These are phyloP conservation scores for Chaetomium globosum DNA, from an alignment of 2,329 filamentous ascomycete species.

Conservation along the genomic window DNA sequence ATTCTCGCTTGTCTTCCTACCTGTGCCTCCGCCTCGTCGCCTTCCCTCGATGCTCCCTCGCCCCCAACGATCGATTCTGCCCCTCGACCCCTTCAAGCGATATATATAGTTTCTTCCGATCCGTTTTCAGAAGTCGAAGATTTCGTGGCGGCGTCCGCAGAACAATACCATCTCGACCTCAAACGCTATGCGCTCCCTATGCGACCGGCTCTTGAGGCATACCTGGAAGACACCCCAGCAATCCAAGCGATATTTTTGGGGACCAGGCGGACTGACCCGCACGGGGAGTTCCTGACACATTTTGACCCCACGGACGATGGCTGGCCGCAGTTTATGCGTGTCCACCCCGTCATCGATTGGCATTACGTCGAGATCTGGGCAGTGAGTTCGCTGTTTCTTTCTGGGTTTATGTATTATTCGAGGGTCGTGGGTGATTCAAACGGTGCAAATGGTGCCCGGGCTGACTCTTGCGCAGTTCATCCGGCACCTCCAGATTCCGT, in stretches of 20 bases:
- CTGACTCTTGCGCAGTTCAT: slow-evolving; percentile 64
- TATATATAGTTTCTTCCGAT: slow-evolving; percentile 84
- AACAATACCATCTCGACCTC: slow-evolving; percentile 73
- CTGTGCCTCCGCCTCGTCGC: slow-evolving; percentile 34
- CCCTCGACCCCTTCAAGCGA: slow-evolving; percentile 63
- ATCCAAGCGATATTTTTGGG: slow-evolving; percentile 85
- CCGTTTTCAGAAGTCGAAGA: slow-evolving; percentile 84
- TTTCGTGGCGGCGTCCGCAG: slow-evolving; percentile 72
- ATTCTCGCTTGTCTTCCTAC: slow-evolving; percentile 68
- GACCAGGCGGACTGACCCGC: slow-evolving; percentile 87
- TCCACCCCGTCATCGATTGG: slow-evolving; percentile 98
- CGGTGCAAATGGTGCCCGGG: neutral
- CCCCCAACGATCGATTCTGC: slow-evolving; percentile 42
- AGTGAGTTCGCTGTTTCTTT: slow-evolving; percentile 59
- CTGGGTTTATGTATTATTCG: neutral
- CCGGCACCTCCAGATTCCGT: slow-evolving; percentile 74
- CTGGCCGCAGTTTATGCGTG: slow-evolving; percentile 90
- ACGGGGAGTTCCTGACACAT: slow-evolving; percentile 74
- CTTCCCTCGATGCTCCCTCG: slow-evolving; percentile 18
- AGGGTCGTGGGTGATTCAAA: neutral
- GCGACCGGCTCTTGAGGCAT: slow-evolving; percentile 77
- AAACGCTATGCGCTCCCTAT: slow-evolving; percentile 76
- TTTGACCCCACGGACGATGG: slow-evolving; percentile 87
- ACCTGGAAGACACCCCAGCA: slow-evolving; percentile 64
- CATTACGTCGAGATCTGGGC: slow-evolving; percentile 94